phyloP scores from a whole-genome alignment of 495 filamentous ascomycete genomes.

The Tirmania nivea region DNA sequence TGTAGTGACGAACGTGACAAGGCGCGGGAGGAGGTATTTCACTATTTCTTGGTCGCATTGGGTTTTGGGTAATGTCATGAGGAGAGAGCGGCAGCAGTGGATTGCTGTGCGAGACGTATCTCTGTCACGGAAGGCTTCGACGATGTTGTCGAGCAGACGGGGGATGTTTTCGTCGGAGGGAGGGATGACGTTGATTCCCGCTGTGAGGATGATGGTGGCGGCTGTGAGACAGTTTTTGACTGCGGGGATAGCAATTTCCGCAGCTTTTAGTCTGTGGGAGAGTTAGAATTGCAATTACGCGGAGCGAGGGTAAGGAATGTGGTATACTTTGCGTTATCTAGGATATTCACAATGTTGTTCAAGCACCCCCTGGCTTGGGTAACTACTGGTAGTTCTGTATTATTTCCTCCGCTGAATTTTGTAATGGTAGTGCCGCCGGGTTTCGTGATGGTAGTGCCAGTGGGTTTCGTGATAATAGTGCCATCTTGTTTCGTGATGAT shows the following conservation, averaged over 20 bases:
- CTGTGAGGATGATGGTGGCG: constrained; percentile 69
- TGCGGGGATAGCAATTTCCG: constrained; percentile 35
- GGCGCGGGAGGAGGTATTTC: constrained; percentile 49
- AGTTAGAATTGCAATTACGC: not conserved
- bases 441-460: no score
- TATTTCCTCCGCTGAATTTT: constrained; percentile 12
- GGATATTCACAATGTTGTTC: constrained; percentile 15
- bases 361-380: constrained; percentile 16
- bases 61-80: constrained; percentile 41
- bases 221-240: constrained; percentile 85
- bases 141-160: constrained; percentile 11
- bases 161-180: constrained; percentile 33
- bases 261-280: constrained; percentile 13
- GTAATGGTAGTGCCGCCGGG: no score
- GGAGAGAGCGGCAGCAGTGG: constrained; percentile 63
- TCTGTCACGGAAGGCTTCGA: constrained; percentile 3
- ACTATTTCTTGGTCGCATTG: constrained; percentile 50
- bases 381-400: constrained; percentile 15
- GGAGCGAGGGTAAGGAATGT: not conserved
- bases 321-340: constrained; percentile 18
- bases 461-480: no score
- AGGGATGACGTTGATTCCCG: constrained; percentile 46
- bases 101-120: constrained; percentile 71
- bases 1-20: constrained; percentile 51
- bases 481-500: no score